Conservation (phyloP, 257 asterid species). For the Scutellaria minor region DNA sequence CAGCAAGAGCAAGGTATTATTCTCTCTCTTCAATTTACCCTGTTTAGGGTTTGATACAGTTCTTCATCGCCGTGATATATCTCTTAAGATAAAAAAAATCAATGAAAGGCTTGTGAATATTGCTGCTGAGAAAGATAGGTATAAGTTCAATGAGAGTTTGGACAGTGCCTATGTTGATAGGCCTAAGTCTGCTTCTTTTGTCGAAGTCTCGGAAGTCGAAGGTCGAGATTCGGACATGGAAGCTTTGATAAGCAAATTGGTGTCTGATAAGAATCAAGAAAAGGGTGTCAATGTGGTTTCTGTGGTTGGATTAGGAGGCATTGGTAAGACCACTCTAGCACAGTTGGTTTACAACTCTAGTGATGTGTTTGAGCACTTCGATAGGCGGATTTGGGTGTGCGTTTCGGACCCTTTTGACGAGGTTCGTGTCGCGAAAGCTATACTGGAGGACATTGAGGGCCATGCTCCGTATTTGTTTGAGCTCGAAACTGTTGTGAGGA, state of each 20-base stretch:
- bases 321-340: constrained; percentile 60
- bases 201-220: constrained; percentile 39
- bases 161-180: constrained; percentile 29
- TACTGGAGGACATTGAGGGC: constrained; percentile 49
- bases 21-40: constrained; percentile 39
- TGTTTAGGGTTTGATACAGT: constrained; percentile 45
- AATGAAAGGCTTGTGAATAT: constrained; percentile 47
- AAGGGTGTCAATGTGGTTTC: constrained; percentile 40
- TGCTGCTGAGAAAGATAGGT: constrained; percentile 55
- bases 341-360: constrained; percentile 43
- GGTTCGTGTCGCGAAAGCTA: constrained; percentile 52
- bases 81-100: constrained; percentile 50
- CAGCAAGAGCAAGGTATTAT: constrained; percentile 48
- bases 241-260: constrained; percentile 26
- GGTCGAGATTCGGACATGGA: constrained; percentile 47
- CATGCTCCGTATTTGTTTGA: constrained; percentile 45
- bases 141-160: constrained; percentile 33
- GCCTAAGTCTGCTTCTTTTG: constrained; percentile 42
- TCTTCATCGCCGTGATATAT: constrained; percentile 56
- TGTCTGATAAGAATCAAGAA: constrained; percentile 22
- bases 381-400: constrained; percentile 53
- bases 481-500: constrained; percentile 39
- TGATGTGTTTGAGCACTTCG: constrained; percentile 36
- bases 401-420: constrained; percentile 61
- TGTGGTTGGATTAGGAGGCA: constrained; percentile 51